Conservation (phyloP, 345 rosid species). For the Erodium maritimum region DNA sequence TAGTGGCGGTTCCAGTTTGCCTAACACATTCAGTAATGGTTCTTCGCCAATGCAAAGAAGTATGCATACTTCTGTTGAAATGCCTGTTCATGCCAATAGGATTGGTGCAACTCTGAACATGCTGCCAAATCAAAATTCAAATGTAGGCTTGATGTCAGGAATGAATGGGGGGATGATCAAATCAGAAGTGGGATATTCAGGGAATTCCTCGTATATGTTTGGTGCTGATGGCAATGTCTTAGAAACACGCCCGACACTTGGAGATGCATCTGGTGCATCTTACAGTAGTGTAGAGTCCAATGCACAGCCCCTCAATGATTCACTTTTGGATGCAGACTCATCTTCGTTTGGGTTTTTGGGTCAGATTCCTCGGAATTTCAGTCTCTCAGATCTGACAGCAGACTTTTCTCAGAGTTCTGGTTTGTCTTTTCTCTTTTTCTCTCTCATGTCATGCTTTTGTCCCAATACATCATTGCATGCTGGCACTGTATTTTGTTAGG, state of each 20-base stretch:
- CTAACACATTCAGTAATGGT: slow-evolving; percentile 59
- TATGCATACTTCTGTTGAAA: slow-evolving; percentile 46
- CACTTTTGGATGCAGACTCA: slow-evolving; percentile 60
- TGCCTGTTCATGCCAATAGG: slow-evolving; percentile 55
- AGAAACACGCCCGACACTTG: slow-evolving; percentile 53
- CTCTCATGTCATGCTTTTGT: not conserved
- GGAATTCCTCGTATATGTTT: slow-evolving; percentile 52
- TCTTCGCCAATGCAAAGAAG: slow-evolving; percentile 45
- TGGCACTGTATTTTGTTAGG: slow-evolving; percentile 1
- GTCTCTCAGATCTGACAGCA: slow-evolving; percentile 88
- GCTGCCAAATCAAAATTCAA: slow-evolving; percentile 57
- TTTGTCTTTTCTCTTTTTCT: slow-evolving; percentile 17
- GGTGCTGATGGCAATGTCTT: slow-evolving; percentile 58
- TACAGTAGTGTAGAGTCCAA: slow-evolving; percentile 65
- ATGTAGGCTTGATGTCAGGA: slow-evolving; percentile 62
- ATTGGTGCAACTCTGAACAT: slow-evolving; percentile 47
- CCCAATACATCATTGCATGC: too few species aligned
- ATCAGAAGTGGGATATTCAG: slow-evolving; percentile 63
- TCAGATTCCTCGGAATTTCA: slow-evolving; percentile 74
- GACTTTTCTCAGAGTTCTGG: slow-evolving; percentile 93
- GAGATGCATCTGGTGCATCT: slow-evolving; percentile 59
- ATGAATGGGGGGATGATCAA: slow-evolving; percentile 75
- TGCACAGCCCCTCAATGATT: slow-evolving; percentile 58
- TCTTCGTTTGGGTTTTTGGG: slow-evolving; percentile 68
- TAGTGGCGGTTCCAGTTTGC: slow-evolving; percentile 6